Conservation (phyloP, 2,329 filamentous ascomycete species). For the Simplicillium aogashimaense region DNA sequence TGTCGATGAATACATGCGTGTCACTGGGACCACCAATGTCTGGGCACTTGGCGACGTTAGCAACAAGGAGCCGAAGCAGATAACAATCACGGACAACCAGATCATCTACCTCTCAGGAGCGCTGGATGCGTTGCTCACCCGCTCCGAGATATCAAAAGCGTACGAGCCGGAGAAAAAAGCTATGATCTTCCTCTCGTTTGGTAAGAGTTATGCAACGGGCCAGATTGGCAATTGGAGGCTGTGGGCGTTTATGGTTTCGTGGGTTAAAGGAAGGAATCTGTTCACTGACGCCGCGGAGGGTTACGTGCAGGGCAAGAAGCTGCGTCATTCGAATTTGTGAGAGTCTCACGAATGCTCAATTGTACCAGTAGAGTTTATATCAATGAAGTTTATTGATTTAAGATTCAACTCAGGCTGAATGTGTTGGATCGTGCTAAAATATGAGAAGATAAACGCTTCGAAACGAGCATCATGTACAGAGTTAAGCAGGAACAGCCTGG, state of each 20-base stretch:
- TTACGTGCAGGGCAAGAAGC: constrained; percentile 17
- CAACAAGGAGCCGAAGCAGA: constrained; percentile 26
- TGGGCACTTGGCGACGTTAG: constrained; percentile 33
- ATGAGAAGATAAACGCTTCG: no score
- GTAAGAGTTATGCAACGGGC: constrained; percentile 16
- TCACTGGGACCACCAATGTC: constrained; percentile 21
- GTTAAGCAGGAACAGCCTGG: no score
- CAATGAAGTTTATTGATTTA: no score
- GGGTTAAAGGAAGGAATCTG: constrained; percentile 21
- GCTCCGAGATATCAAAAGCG: not conserved
- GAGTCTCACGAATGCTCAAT: no score
- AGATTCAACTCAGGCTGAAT: no score
- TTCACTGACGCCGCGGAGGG: constrained; percentile 19
- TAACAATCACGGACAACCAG: constrained; percentile 20
- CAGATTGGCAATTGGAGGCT: constrained; percentile 23
- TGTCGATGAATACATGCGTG: constrained; percentile 22
- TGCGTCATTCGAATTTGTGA: constrained; percentile 17
- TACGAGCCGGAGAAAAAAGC: constrained; percentile 15
- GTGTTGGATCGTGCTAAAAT: no score
- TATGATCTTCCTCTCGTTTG: constrained; percentile 19
- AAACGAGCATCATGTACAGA: no score
- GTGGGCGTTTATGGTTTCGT: constrained; percentile 19
- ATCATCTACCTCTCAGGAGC: constrained; percentile 20
- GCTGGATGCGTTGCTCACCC: constrained; percentile 16
- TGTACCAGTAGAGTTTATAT: no score